Percentiles rank a stretch among this genome's conserved stretches.
These are phyloP conservation scores for Zymoseptoria brevis DNA, from an alignment of 2,329 filamentous ascomycete genomes.

Conservation along the genomic window DNA sequence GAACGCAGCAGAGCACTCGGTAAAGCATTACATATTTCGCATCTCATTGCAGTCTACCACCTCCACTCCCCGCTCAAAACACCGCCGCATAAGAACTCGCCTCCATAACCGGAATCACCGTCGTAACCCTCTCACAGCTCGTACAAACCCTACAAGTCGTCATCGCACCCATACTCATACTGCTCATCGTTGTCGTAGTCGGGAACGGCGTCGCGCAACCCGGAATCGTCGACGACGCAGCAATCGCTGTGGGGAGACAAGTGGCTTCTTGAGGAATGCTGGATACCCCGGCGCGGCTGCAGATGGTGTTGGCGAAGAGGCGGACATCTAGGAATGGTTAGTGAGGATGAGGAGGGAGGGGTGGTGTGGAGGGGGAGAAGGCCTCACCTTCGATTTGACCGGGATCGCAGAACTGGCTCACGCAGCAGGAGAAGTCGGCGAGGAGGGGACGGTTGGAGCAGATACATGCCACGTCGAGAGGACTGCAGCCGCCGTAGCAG, in stretches of 20 bases:
- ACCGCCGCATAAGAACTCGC: neutral
- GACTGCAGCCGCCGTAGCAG: slow-evolving; percentile 30
- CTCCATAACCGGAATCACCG: neutral
- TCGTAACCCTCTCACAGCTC: neutral
- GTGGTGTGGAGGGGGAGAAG: too few species aligned
- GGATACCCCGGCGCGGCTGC: slow-evolving; percentile 31
- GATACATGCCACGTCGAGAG: slow-evolving; percentile 36
- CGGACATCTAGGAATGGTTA: slow-evolving; percentile 32
- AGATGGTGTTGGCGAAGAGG: slow-evolving; percentile 35
- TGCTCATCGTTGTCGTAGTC: neutral
- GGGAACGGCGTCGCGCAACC: neutral
- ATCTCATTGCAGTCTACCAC: neutral
- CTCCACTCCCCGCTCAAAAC: neutral
- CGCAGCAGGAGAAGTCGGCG: slow-evolving; percentile 35
- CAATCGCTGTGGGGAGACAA: slow-evolving; percentile 21
- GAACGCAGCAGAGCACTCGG: neutral
- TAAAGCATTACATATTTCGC: neutral
- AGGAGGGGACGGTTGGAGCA: slow-evolving; percentile 33
- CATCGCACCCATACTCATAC: neutral
- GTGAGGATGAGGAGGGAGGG: neutral
- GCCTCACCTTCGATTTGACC: neutral
- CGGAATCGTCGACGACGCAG: slow-evolving; percentile 5
- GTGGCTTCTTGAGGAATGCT: slow-evolving; percentile 35
- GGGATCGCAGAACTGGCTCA: slow-evolving; percentile 28
- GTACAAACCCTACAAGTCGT: neutral